phyloP scores from a whole-genome alignment of 169 alveolate genomes.

The Eimeria maxima region DNA sequence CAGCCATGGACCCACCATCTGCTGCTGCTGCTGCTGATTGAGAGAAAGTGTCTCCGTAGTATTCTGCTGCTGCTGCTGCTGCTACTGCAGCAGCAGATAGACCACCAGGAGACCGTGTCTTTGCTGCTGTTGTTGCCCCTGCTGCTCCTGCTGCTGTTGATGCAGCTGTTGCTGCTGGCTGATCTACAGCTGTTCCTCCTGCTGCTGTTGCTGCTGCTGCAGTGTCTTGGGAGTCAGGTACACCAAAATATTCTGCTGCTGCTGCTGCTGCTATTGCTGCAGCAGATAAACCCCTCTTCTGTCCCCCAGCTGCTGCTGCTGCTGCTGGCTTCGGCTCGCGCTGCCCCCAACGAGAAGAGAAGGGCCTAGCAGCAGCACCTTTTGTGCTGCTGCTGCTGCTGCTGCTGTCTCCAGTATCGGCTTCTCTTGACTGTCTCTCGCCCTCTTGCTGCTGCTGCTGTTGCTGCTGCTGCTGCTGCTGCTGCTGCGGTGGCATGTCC shows the following conservation, averaged over 20 bases:
- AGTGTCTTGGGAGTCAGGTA: background rate
- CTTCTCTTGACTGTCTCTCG: background rate
- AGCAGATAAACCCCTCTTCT: background rate
- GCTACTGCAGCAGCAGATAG: slow-evolving; percentile 30
- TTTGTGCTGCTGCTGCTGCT: slow-evolving; percentile 21
- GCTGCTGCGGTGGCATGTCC: slow-evolving; percentile 31
- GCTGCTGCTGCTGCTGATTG: background rate
- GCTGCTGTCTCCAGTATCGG: background rate
- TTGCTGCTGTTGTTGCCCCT: slow-evolving; percentile 9
- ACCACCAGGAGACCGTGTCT: too few species aligned
- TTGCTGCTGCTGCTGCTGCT: slow-evolving; percentile 56
- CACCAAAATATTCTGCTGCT: slow-evolving; percentile 4
- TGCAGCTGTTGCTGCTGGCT: slow-evolving; percentile 15
- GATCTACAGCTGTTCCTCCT: background rate
- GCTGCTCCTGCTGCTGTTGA: slow-evolving; percentile 27
- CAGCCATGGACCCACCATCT: background rate
- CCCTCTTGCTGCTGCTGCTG: slow-evolving; percentile 20
- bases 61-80: slow-evolving; percentile 60
- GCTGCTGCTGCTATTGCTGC: slow-evolving; percentile 53
- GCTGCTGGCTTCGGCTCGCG: background rate
- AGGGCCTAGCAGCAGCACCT: background rate
- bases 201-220: background rate
- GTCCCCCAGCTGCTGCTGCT: slow-evolving; percentile 19
- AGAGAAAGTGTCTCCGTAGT: background rate
- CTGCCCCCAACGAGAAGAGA: slow-evolving; percentile 12